Evolutionary conservation across 2,329 filamentous ascomycete species (phyloP), one percentile per base, ranked within the genome.

Genomic region (Nectriaceae sp.): DNA sequence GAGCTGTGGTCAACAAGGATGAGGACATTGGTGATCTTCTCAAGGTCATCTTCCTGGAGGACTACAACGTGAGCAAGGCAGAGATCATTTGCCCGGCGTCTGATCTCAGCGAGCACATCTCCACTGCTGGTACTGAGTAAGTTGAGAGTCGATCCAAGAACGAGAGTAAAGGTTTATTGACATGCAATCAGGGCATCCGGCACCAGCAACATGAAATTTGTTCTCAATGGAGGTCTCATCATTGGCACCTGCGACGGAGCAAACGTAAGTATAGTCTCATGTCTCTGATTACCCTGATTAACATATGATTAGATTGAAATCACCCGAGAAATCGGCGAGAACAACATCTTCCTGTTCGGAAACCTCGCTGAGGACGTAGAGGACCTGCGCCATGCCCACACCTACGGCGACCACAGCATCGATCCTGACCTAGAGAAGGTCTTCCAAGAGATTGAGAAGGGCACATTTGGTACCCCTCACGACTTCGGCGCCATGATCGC

Each of bases 181-280:
- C 44, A 21, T 13, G 36, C 11, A 21, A n/a, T 46, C 41, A 81
- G 77, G 67, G 83, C 83, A 18, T 85, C 82, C 55, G 93, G 93
- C 54, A 96, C 91, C 11, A 96, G 90, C 65, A 99, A 99, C 83
- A 99, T 99, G 94, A 99, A 99, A 73, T 99, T 99, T 70, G 94
- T 97, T 13, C 80, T 99, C 64, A 99, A 97, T 64, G 94, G 94
- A 56, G 94, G 94, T 55, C 78, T 99, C 53, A 96, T 99, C 65
- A 99, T 99, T 61, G 94, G 94, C 61, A 99, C 94, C 18, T 97
- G 93, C 67, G 94, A 99, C 65, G 94, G 94, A 66, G 94, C 94
- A 55, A 99, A 99, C 66, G 90, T 94, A 79, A 79, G 87, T 77
- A 11, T 21, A 13, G 21, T 11, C 11, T 19, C 36, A 26, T 6